Conservation (phyloP, 192 early-diverging fungal species). For the Gryganskiella cystojenkinii region DNA sequence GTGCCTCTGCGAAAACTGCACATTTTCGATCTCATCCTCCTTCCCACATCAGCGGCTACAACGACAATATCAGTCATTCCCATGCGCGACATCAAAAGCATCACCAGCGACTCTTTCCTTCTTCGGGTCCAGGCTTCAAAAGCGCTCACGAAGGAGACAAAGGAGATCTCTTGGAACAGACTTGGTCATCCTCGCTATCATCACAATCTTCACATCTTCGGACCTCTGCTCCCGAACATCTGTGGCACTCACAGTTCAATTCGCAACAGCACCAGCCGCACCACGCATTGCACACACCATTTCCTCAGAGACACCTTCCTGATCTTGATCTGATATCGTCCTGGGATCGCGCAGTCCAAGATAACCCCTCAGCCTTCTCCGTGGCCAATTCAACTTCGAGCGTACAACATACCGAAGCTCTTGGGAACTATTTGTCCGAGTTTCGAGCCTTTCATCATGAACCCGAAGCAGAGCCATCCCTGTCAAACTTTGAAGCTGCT, state of each 20-base stretch:
- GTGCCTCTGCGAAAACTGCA: slow-evolving; percentile 9
- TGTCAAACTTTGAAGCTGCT: neutral
- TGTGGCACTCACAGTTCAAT: neutral
- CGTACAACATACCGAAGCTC: neutral
- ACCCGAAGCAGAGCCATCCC: neutral
- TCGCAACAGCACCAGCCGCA: neutral
- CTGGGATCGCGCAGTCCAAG: slow-evolving; percentile 29
- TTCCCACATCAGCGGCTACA: neutral
- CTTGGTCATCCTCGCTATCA: slow-evolving; percentile 21
- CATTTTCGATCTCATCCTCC: neutral
- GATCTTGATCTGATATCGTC: slow-evolving; percentile 32
- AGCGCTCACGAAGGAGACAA: neutral
- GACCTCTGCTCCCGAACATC: neutral
- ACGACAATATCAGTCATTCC: slow-evolving; percentile 6
- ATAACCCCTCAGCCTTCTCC: slow-evolving; percentile 7
- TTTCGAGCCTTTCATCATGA: slow-evolving; percentile 18
- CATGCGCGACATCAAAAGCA: neutral
- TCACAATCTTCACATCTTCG: slow-evolving; percentile 1
- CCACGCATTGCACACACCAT: neutral
- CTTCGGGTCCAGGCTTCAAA: neutral
- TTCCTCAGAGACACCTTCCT: slow-evolving; percentile 10
- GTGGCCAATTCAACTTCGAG: neutral
- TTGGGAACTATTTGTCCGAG: slow-evolving; percentile 14
- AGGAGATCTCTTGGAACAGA: slow-evolving; percentile 21
- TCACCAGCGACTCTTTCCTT: slow-evolving; percentile 2